Evolutionary conservation across 73 alveolate genomes (phyloP), one percentile per base, ranked within the genome.

Genomic region (Stentor coeruleus): DNA sequence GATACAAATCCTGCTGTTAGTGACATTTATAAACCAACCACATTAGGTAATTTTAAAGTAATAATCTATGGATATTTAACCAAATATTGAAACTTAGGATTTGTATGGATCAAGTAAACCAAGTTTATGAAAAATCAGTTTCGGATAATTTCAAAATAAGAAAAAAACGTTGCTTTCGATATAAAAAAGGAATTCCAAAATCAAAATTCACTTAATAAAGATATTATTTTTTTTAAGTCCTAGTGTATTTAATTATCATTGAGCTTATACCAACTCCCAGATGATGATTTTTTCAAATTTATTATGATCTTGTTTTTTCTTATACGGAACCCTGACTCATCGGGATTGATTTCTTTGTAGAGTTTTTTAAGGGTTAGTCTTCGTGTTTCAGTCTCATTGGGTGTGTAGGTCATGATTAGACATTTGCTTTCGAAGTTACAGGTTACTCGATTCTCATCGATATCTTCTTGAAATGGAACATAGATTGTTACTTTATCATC

Each of bases 181-280:
- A n/a, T n/a, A n/a, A n/a, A n/a, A n/a, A n/a, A n/a, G n/a, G n/a
- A n/a, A n/a, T n/a, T n/a, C n/a, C n/a, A n/a, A n/a, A n/a, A n/a
- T n/a, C n/a, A n/a, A n/a, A n/a, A n/a, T n/a, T n/a, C n/a, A n/a
- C n/a, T n/a, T n/a, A n/a, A n/a, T n/a, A n/a, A n/a, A n/a, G n/a
- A n/a, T n/a, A n/a, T n/a, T n/a, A n/a, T n/a, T n/a, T n/a, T n/a
- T n/a, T n/a, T n/a, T n/a, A n/a, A n/a, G n/a, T n/a, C n/a, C n/a
- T n/a, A n/a, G n/a, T n/a, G n/a, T n/a, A 66, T 2, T 66, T 33
- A 66, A 31, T 66, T 66, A 20, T 66, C 79, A 20, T 20, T 40
- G n/a, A 66, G 33, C 39, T 66, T 66, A 40, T 66, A 66, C 79
- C 79, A 66, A 31, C 79, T 66, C n/a, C n/a, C 40, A 26, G 79